Conservation (phyloP, 805 yeast genomes). For the Osmozyma mogii region DNA sequence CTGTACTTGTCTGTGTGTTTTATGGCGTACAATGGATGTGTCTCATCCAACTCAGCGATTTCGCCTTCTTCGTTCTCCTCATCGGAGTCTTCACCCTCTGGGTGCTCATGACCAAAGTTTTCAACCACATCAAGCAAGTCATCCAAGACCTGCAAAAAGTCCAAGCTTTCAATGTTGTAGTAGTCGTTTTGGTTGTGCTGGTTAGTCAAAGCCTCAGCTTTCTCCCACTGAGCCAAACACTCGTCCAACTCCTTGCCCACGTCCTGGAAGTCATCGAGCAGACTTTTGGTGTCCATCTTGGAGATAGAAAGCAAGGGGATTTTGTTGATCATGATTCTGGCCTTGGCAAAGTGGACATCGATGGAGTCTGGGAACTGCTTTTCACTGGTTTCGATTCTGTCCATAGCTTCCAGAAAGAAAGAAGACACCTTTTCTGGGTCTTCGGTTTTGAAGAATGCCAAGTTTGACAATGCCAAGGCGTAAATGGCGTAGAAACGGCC, state of each 20-base stretch:
- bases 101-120: constrained; percentile 50
- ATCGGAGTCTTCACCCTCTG: constrained; percentile 46
- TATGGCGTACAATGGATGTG: constrained; percentile 50
- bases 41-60: constrained; percentile 28
- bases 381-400: constrained; percentile 56
- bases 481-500: constrained; percentile 65
- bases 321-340: constrained; percentile 48
- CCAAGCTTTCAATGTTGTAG: constrained; percentile 37
- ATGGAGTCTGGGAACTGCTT: constrained; percentile 39
- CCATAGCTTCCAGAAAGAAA: constrained; percentile 65
- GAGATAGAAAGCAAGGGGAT: constrained; percentile 54
- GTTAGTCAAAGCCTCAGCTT: constrained; percentile 28
- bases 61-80: constrained; percentile 37
- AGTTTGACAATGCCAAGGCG: constrained; percentile 60
- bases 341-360: constrained; percentile 43
- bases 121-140: constrained; percentile 62
- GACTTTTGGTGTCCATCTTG: constrained; percentile 37
- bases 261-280: constrained; percentile 21
- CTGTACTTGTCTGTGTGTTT: constrained; percentile 37
- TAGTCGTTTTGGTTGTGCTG: constrained; percentile 18
- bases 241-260: constrained; percentile 36
- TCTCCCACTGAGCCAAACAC: constrained; percentile 39
- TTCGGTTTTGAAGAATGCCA: constrained; percentile 49
- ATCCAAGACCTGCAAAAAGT: constrained; percentile 50
- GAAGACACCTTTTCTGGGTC: constrained; percentile 39